A percentile compares a stretch with the other conserved stretches of the same genome.
Conservation (phyloP, 306 rosid species). For the Senna siamea region DNA sequence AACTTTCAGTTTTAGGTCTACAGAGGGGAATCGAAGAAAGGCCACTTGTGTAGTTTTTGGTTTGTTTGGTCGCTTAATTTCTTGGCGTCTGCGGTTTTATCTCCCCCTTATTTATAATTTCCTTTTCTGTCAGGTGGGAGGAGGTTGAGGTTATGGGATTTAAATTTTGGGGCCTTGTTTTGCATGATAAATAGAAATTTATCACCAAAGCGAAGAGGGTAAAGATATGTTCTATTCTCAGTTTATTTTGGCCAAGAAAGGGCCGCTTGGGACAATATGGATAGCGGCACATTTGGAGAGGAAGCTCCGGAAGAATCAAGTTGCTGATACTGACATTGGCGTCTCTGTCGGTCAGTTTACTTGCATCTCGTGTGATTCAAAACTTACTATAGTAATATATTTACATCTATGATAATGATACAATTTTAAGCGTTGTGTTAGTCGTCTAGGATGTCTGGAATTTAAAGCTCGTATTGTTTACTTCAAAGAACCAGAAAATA, state of each 20-base stretch:
- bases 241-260: conserved; percentile 98
- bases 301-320: conserved; percentile 98
- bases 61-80: background rate
- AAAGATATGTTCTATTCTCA: conserved; percentile 93
- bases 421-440: background rate
- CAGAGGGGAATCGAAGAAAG: background rate
- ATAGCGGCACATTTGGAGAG: conserved; percentile 99
- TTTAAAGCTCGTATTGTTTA: background rate
- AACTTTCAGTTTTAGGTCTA: background rate
- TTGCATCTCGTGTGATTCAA: conserved; percentile 2
- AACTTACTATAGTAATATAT: background rate
- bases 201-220: conserved; percentile 36
- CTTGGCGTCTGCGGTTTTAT: background rate
- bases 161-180: conserved; percentile 16
- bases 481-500: background rate
- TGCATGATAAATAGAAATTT: conserved; percentile 40
- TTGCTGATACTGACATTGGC: conserved; percentile 98
- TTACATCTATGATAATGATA: conserved; percentile 7
- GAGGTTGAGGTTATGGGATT: conserved; percentile 28
- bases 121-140: background rate
- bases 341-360: conserved; percentile 89
- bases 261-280: conserved; percentile 99
- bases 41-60: background rate
- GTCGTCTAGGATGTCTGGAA: background rate
- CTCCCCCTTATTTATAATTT: background rate